phyloP scores from a whole-genome alignment of 2,329 filamentous ascomycete genomes.

The Anisogramma anomala region DNA sequence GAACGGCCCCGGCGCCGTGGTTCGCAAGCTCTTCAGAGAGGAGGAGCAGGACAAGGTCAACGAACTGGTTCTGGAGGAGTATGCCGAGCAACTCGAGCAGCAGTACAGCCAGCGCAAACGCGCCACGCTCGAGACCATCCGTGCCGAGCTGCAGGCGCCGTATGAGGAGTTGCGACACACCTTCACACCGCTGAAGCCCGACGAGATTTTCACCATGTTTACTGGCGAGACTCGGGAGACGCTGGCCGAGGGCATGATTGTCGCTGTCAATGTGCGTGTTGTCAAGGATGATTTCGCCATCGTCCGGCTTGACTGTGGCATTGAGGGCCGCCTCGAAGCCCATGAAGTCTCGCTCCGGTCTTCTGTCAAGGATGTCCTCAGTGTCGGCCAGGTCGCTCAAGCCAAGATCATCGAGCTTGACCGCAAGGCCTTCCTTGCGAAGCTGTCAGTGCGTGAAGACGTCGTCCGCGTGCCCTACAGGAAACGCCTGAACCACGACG shows the following conservation, averaged over 20 bases:
- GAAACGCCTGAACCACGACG: slow-evolving; percentile 57
- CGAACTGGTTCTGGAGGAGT: slow-evolving; percentile 90
- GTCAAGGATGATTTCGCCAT: slow-evolving; percentile 90
- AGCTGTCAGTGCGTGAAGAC: slow-evolving; percentile 75
- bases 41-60: slow-evolving; percentile 92
- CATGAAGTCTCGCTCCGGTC: slow-evolving; percentile 65
- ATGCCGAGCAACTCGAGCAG: slow-evolving; percentile 85
- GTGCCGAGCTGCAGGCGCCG: slow-evolving; percentile 79
- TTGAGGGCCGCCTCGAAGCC: slow-evolving; percentile 77
- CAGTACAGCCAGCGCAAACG: slow-evolving; percentile 93
- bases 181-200: slow-evolving; percentile 56
- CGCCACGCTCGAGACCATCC: slow-evolving; percentile 90
- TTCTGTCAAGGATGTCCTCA: slow-evolving; percentile 62
- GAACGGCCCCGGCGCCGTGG: slow-evolving; percentile 78
- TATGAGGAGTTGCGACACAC: slow-evolving; percentile 87
- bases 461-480: slow-evolving; percentile 62
- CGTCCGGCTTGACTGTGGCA: slow-evolving; percentile 83
- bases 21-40: slow-evolving; percentile 89
- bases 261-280: slow-evolving; percentile 77
- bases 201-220: slow-evolving; percentile 91
- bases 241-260: slow-evolving; percentile 78
- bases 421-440: slow-evolving; percentile 71
- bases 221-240: slow-evolving; percentile 85
- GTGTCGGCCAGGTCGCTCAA: slow-evolving; percentile 71
- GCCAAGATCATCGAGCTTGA: slow-evolving; percentile 84